These are phyloP conservation scores for Eimeria tenella DNA, from an alignment of 169 alveolate species.

Conservation along the genomic window DNA sequence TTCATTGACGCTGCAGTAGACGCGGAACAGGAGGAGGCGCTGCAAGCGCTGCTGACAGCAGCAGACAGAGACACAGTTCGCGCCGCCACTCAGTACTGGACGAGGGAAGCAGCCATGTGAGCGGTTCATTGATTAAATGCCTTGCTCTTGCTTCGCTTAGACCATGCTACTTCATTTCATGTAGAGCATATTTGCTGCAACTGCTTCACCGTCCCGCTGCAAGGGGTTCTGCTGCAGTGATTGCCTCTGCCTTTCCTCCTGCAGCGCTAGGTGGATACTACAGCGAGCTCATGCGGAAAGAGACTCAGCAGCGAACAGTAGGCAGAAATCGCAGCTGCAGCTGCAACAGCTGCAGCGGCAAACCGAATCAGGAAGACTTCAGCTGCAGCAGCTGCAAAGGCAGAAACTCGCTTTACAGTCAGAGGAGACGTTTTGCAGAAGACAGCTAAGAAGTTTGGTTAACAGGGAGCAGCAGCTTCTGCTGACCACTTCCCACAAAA, in stretches of 20 bases:
- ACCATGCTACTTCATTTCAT: background rate
- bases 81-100: constrained; percentile 45
- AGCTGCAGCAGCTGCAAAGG: constrained; percentile 26
- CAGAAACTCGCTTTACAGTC: constrained; percentile 17
- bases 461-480: constrained; percentile 19
- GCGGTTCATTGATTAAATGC: background rate
- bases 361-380: constrained; percentile 4
- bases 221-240: no score
- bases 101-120: constrained; percentile 50
- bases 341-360: constrained; percentile 54
- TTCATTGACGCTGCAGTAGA: background rate
- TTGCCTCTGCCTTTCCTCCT: background rate
- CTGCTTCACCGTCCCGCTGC: no score
- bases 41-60: constrained; percentile 22
- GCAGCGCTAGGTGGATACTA: constrained; percentile 66
- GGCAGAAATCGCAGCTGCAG: constrained; percentile 48
- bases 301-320: constrained; percentile 30
- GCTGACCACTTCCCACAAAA: background rate
- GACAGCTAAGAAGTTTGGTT: background rate
- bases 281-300: constrained; percentile 61
- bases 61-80: constrained; percentile 42
- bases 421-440: constrained; percentile 27
- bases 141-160: background rate
- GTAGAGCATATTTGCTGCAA: no score
- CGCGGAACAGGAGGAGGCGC: constrained; percentile 35